phyloP scores from a whole-genome alignment of 768 basidiomycete species.

The Tricholoma terreum region DNA sequence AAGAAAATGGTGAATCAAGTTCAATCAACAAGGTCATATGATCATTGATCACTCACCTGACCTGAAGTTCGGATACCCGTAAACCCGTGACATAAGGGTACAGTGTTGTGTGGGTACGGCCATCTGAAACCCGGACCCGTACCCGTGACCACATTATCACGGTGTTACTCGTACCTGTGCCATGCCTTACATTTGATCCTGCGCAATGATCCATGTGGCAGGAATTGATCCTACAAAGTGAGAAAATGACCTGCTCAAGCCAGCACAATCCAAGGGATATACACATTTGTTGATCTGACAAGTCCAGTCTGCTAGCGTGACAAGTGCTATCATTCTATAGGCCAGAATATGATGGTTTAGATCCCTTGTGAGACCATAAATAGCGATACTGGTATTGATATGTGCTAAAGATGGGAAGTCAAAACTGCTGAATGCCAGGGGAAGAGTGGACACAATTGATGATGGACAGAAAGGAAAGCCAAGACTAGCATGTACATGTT shows the following conservation, averaged over 20 bases:
- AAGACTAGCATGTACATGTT: constrained; percentile 13
- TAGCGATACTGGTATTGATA: constrained; percentile 14
- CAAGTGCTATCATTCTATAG: constrained; percentile 10
- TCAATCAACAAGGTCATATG: too few species aligned
- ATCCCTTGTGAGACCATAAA: constrained; percentile 16
- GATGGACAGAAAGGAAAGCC: constrained; percentile 22
- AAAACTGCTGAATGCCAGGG: constrained; percentile 14
- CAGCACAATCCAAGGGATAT: constrained; percentile 2
- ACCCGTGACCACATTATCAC: too few species aligned
- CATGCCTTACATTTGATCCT: constrained; percentile 5
- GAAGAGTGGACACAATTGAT: constrained; percentile 7
- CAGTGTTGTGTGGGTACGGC: too few species aligned
- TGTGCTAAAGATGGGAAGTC: constrained; percentile 21
- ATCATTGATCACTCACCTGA: too few species aligned
- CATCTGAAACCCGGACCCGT: too few species aligned
- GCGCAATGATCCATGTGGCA: constrained; percentile 14
- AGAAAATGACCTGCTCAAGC: constrained; percentile 1
- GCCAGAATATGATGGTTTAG: constrained; percentile 13
- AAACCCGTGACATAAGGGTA: too few species aligned
- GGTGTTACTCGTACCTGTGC: too few species aligned
- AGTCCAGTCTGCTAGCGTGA: constrained; percentile 18
- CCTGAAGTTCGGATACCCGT: too few species aligned
- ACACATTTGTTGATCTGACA: too few species aligned
- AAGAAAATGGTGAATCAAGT: too few species aligned
- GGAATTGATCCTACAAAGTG: constrained; percentile 3